Percentiles rank a stretch among this genome's conserved stretches.
Conservation (phyloP, 2,329 filamentous ascomycete genomes). For the Fusarium globosum region DNA sequence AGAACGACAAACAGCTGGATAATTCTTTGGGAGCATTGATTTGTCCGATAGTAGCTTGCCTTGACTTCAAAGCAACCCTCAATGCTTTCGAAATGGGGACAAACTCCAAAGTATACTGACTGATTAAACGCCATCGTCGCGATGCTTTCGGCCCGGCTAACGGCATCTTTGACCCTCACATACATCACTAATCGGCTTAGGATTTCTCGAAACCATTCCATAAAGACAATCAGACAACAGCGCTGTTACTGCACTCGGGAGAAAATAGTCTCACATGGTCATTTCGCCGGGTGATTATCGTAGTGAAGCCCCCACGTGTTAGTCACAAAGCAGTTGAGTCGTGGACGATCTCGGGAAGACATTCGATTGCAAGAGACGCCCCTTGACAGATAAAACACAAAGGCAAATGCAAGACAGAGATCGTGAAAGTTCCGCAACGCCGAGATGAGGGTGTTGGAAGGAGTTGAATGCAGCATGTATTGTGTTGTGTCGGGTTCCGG, state of each 20-base stretch:
- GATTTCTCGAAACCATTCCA: neutral
- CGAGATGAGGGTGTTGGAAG: neutral
- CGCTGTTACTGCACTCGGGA: neutral
- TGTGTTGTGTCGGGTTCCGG: neutral
- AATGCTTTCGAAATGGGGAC: neutral
- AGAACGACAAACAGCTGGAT: neutral
- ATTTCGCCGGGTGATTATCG: neutral
- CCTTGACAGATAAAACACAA: neutral
- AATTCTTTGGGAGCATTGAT: neutral
- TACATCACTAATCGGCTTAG: neutral
- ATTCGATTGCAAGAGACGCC: constrained; percentile 7
- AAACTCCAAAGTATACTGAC: neutral
- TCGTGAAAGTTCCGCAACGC: constrained; percentile 2
- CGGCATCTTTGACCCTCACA: neutral
- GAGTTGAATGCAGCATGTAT: neutral
- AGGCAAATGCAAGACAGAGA: constrained; percentile 7
- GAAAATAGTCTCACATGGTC: neutral
- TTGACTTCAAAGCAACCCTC: neutral
- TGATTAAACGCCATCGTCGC: neutral
- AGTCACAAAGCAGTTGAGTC: neutral
- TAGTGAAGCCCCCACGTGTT: constrained; percentile 5
- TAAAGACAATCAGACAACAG: neutral
- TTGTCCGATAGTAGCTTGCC: neutral
- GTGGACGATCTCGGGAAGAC: constrained; percentile 11
- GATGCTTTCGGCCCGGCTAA: neutral